These are phyloP conservation scores for Apiospora sp. DNA, from an alignment of 2,329 filamentous ascomycete species.

Conservation along the genomic window DNA sequence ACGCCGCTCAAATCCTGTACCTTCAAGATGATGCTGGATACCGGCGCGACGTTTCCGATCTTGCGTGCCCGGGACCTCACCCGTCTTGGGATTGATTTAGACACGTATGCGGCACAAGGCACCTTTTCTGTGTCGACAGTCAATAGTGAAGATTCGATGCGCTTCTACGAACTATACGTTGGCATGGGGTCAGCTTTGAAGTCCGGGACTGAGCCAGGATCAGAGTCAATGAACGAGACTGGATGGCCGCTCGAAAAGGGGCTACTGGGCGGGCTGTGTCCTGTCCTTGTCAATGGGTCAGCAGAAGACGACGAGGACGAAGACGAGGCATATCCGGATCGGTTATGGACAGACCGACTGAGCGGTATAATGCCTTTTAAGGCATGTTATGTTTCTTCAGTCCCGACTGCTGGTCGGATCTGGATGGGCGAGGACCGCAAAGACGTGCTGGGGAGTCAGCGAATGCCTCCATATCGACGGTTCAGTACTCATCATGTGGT, in stretches of 20 bases:
- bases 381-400: slow-evolving; percentile 50
- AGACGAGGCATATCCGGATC: slow-evolving; percentile 9
- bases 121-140: slow-evolving; percentile 22
- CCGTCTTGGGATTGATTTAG: slow-evolving; percentile 43
- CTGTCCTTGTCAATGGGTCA: slow-evolving; percentile 33
- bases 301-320: background rate
- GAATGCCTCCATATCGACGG: slow-evolving; percentile 48
- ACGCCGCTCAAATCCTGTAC: slow-evolving; percentile 36
- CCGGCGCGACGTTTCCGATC: slow-evolving; percentile 51
- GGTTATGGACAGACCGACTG: slow-evolving; percentile 40
- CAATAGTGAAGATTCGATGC: background rate
- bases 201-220: background rate
- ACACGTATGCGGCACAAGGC: slow-evolving; percentile 48
- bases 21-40: slow-evolving; percentile 50
- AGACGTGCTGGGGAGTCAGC: slow-evolving; percentile 51
- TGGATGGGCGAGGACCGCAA: slow-evolving; percentile 53
- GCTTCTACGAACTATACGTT: slow-evolving; percentile 32
- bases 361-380: slow-evolving; percentile 53
- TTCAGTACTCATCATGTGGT: slow-evolving; percentile 33
- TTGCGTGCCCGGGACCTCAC: slow-evolving; percentile 46
- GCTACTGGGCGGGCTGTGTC: slow-evolving; percentile 38
- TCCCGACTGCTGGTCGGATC: slow-evolving; percentile 45
- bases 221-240: background rate
- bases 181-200: slow-evolving; percentile 31
- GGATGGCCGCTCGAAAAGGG: slow-evolving; percentile 36